Conservation (phyloP, 164 flowering plant genomes). For the Nymphaea thermarum region DNA sequence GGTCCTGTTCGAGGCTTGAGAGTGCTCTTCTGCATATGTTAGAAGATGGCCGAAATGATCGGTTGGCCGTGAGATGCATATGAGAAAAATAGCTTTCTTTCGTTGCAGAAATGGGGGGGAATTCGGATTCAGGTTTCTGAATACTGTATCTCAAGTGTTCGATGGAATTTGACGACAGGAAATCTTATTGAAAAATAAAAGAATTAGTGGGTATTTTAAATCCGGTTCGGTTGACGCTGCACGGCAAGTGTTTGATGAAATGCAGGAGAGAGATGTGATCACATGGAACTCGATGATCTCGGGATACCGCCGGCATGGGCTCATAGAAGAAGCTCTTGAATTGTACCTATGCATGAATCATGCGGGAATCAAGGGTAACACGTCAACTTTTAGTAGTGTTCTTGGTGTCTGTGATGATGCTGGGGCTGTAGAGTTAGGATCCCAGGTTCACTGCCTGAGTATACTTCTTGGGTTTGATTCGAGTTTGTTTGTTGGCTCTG, state of each 20-base stretch:
- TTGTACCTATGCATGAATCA: slow-evolving; percentile 41
- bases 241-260: slow-evolving; percentile 38
- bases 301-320: slow-evolving; percentile 30
- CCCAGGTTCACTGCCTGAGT: slow-evolving; percentile 49
- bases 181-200: background rate
- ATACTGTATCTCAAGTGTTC: background rate
- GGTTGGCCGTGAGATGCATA: background rate
- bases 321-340: slow-evolving; percentile 18
- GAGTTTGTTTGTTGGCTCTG: slow-evolving; percentile 42
- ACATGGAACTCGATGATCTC: slow-evolving; percentile 53
- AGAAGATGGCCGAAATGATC: no score
- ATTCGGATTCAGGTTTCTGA: background rate
- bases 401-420: slow-evolving; percentile 29
- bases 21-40: no score
- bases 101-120: background rate
- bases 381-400: slow-evolving; percentile 46
- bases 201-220: slow-evolving; percentile 12
- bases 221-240: slow-evolving; percentile 32
- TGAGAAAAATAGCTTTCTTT: background rate
- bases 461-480: slow-evolving; percentile 32
- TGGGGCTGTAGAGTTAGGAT: slow-evolving; percentile 33
- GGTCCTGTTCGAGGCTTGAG: no score
- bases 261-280: slow-evolving; percentile 38
- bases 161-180: background rate
- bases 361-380: slow-evolving; percentile 36